phyloP scores from a whole-genome alignment of 2,329 filamentous ascomycete species.

The Pestalotiopsis fici region DNA sequence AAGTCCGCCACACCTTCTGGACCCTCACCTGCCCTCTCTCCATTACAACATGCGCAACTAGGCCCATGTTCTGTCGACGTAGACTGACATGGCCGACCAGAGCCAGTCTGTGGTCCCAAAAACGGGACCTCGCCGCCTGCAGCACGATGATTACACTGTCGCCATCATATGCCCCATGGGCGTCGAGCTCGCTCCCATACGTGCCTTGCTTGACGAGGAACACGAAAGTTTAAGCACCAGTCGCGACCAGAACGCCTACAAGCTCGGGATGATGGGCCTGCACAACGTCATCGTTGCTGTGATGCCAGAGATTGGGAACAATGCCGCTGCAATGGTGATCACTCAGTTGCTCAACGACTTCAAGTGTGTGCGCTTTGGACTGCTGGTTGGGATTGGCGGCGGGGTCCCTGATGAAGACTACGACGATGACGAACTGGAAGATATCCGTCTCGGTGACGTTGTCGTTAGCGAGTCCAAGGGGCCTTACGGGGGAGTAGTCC shows the following conservation, averaged over 20 bases:
- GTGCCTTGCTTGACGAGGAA: background rate
- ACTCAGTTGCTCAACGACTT: background rate
- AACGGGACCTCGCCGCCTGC: too few species aligned
- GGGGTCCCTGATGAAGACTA: background rate
- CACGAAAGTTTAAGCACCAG: background rate
- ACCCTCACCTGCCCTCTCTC: too few species aligned
- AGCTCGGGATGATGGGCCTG: background rate
- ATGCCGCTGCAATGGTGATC: background rate
- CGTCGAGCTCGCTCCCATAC: background rate
- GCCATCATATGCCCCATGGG: slow-evolving; percentile 5
- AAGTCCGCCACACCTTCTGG: too few species aligned
- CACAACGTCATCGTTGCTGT: background rate
- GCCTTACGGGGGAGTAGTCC: background rate
- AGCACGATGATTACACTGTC: slow-evolving; percentile 4
- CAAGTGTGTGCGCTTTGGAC: background rate
- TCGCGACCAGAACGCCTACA: background rate
- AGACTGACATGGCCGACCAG: too few species aligned
- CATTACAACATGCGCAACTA: too few species aligned
- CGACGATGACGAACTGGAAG: background rate
- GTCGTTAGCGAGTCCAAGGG: background rate
- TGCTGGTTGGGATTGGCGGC: background rate
- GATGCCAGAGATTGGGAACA: background rate
- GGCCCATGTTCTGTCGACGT: too few species aligned
- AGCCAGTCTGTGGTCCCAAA: too few species aligned
- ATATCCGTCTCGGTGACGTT: background rate